Percentiles rank a stretch among this genome's conserved stretches.
Conservation (phyloP, 2,329 filamentous ascomycete species). For the Xylariaceae sp. region DNA sequence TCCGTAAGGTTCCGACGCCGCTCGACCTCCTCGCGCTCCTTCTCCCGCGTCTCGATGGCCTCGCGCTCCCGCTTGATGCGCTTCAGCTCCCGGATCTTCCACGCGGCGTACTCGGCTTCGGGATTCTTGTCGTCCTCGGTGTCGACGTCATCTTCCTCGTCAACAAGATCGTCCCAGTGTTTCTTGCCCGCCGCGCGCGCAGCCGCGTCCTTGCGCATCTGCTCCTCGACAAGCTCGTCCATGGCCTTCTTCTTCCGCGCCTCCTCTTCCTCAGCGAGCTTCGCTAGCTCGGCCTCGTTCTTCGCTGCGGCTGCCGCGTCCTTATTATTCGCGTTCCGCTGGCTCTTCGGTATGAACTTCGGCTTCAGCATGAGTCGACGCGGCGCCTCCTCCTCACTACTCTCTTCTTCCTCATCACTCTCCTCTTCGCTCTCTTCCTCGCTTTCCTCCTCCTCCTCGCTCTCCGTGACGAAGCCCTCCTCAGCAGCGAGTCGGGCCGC, state of each 20-base stretch:
- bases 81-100: slow-evolving; percentile 87
- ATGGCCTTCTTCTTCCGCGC: slow-evolving; percentile 64
- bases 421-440: slow-evolving; percentile 37
- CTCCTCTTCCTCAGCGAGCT: slow-evolving; percentile 34
- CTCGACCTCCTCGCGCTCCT: slow-evolving; percentile 83
- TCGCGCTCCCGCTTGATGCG: slow-evolving; percentile 83
- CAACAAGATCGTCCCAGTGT: slow-evolving; percentile 76
- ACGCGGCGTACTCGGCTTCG: slow-evolving; percentile 82
- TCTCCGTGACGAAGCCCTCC: slow-evolving; percentile 58
- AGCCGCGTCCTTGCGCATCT: slow-evolving; percentile 75
- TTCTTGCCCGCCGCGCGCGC: slow-evolving; percentile 71
- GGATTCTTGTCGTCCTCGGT: slow-evolving; percentile 84
- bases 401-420: slow-evolving; percentile 42
- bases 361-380: slow-evolving; percentile 57
- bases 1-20: slow-evolving; percentile 78
- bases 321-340: slow-evolving; percentile 36
- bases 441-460: slow-evolving; percentile 40
- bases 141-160: slow-evolving; percentile 70
- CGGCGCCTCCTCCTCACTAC: slow-evolving; percentile 51
- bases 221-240: slow-evolving; percentile 79
- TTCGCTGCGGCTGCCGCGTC: slow-evolving; percentile 7
- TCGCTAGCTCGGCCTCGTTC: slow-evolving; percentile 21
- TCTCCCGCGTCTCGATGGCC: slow-evolving; percentile 76
- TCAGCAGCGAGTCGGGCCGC: slow-evolving; percentile 50
- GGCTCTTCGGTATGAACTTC: slow-evolving; percentile 58